A percentile compares a stretch with the other conserved stretches of the same genome.
Evolutionary conservation across 2,329 filamentous ascomycete genomes (phyloP).

Genomic region (Teratosphaeria zuluensis): DNA sequence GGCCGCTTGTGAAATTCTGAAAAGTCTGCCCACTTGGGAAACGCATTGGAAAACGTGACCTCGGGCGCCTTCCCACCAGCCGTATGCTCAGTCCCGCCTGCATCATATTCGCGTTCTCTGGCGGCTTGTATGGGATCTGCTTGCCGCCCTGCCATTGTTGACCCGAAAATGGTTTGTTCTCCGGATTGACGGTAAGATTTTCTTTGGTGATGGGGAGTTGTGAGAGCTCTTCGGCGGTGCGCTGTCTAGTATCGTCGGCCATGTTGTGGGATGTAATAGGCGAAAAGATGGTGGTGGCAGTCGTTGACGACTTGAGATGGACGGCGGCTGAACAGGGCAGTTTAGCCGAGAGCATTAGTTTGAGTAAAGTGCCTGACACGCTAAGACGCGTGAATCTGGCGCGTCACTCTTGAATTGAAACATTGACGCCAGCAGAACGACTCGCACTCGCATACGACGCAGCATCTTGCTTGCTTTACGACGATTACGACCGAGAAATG

Average conservation of each 20-base stretch:
- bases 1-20: conserved; percentile 65
- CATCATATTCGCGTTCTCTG: conserved; percentile 45
- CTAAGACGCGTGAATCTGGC: background rate
- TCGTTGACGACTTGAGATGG: background rate
- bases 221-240: conserved; percentile 18
- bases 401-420: background rate
- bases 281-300: background rate
- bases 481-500: conserved; percentile 1
- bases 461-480: background rate
- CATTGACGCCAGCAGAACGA: background rate
- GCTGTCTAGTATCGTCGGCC: conserved; percentile 37
- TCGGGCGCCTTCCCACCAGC: conserved; percentile 55
- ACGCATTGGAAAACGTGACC: conserved; percentile 43
- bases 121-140: conserved; percentile 16
- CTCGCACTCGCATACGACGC: background rate
- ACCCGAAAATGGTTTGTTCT: conserved; percentile 24
- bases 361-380: background rate
- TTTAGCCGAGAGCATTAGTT: no score
- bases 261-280: conserved; percentile 19
- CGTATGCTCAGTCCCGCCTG: conserved; percentile 49
- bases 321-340: background rate
- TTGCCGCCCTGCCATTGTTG: conserved; percentile 25
- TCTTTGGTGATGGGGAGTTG: conserved; percentile 15
- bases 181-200: conserved; percentile 21
- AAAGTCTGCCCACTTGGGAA: conserved; percentile 59